Evolutionary conservation across 2,329 filamentous ascomycete genomes (phyloP).

Genomic region (Hymenoscyphus infarciens): DNA sequence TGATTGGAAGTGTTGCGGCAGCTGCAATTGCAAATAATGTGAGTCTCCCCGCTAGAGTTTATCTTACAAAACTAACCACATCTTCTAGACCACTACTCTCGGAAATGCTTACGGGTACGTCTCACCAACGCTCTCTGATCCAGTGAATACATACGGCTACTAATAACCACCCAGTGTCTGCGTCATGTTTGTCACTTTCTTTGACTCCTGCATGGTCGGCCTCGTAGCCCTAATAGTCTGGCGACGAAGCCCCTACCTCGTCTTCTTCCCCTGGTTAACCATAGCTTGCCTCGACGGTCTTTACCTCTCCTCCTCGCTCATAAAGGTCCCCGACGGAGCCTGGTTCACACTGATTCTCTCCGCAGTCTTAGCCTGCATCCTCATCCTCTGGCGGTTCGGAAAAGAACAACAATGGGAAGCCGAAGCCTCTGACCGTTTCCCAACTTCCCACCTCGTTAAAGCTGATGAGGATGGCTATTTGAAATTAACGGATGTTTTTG

Average conservation of each 20-base stretch:
- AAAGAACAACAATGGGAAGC: slow-evolving; percentile 74
- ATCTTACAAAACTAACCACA: slow-evolving; percentile 5
- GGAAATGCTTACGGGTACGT: slow-evolving; percentile 60
- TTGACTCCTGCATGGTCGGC: slow-evolving; percentile 71
- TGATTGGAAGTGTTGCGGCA: slow-evolving; percentile 68
- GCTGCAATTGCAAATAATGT: slow-evolving; percentile 70
- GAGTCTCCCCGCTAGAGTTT: slow-evolving; percentile 24
- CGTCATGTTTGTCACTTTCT: slow-evolving; percentile 75
- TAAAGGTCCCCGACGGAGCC: slow-evolving; percentile 69
- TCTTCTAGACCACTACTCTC: slow-evolving; percentile 54
- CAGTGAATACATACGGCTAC: neutral
- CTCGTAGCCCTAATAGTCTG: slow-evolving; percentile 70
- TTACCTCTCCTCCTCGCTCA: slow-evolving; percentile 66
- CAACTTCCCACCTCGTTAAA: slow-evolving; percentile 43
- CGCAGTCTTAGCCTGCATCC: slow-evolving; percentile 56
- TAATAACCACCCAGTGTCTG: slow-evolving; percentile 52
- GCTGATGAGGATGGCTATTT: slow-evolving; percentile 38
- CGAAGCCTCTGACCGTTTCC: slow-evolving; percentile 59
- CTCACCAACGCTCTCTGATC: neutral
- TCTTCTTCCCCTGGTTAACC: slow-evolving; percentile 57
- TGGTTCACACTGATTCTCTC: slow-evolving; percentile 73
- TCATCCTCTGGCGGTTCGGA: slow-evolving; percentile 73
- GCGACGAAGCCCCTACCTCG: slow-evolving; percentile 56
- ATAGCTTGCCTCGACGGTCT: slow-evolving; percentile 64
- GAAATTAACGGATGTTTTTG: slow-evolving; percentile 39